phyloP scores from a whole-genome alignment of 2,329 filamentous ascomycete species.

The Drechmeria coniospora region DNA sequence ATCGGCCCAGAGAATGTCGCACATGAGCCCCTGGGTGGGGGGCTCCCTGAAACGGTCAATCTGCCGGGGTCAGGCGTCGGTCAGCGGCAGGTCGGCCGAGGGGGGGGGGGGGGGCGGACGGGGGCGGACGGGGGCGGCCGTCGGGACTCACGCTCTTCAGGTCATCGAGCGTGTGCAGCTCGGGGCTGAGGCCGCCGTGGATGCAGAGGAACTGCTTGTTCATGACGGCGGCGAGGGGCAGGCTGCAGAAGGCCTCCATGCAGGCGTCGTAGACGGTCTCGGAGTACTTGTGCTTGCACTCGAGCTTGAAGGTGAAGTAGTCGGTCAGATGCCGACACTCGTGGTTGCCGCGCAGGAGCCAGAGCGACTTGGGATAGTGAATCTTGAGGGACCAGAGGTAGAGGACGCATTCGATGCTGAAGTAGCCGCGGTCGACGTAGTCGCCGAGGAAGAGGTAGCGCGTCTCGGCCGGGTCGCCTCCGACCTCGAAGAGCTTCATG shows the following conservation, averaged over 20 bases:
- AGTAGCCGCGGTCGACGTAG: conserved; percentile 96
- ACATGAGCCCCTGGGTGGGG: conserved; percentile 95
- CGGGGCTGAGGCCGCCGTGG: conserved; percentile 88
- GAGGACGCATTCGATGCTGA: conserved; percentile 96
- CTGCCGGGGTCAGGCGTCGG: conserved; percentile 24
- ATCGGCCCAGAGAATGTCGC: conserved; percentile 97
- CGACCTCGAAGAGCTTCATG: conserved; percentile 99
- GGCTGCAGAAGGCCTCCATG: conserved; percentile 92
- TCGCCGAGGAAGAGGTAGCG: conserved; percentile 94
- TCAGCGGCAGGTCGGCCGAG: not conserved
- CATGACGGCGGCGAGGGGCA: conserved; percentile 93
- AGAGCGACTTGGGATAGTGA: conserved; percentile 94
- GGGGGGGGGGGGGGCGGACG: not conserved
- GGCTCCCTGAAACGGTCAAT: conserved; percentile 97
- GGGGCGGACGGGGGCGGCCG: too few relatives aligned
- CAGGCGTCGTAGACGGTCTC: conserved; percentile 93
- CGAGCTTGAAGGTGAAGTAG: conserved; percentile 99
- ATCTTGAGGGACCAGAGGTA: conserved; percentile 98
- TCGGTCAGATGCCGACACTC: conserved; percentile 98
- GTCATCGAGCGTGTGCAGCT: conserved; percentile 90
- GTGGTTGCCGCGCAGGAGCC: conserved; percentile 94
- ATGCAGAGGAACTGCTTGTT: conserved; percentile 99
- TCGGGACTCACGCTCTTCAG: conserved; percentile 57
- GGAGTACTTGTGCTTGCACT: conserved; percentile 99
- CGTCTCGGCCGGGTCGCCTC: conserved; percentile 90